Evolutionary conservation across 495 filamentous ascomycete species (phyloP).

Genomic region (Xylaria flabelliformis): DNA sequence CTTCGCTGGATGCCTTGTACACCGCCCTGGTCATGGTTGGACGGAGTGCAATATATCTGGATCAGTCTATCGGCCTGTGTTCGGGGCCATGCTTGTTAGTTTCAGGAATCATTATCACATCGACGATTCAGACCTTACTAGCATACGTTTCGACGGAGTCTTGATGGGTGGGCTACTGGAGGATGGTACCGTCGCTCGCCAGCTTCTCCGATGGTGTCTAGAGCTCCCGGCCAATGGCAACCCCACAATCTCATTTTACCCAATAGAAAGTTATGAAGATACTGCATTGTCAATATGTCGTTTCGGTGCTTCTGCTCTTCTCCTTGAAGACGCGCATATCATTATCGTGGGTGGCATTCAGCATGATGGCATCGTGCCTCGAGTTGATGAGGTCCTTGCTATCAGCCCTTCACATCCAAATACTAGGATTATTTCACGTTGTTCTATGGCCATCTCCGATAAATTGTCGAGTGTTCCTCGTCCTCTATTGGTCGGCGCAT

Average conservation of each 20-base stretch:
- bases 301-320: slow-evolving; percentile 45
- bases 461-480: slow-evolving; percentile 33
- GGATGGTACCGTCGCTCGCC: slow-evolving; percentile 63
- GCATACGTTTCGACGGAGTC: slow-evolving; percentile 55
- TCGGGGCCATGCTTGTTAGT: slow-evolving; percentile 60
- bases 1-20: slow-evolving; percentile 69
- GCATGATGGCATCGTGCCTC: slow-evolving; percentile 42
- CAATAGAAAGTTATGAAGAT: slow-evolving; percentile 14
- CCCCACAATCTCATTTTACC: slow-evolving; percentile 36
- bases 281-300: slow-evolving; percentile 35
- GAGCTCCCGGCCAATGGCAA: slow-evolving; percentile 31
- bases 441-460: slow-evolving; percentile 13
- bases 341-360: slow-evolving; percentile 59
- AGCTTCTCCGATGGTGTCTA: slow-evolving; percentile 61
- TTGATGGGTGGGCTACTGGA: slow-evolving; percentile 70
- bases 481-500: slow-evolving; percentile 73
- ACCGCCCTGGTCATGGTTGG: slow-evolving; percentile 60
- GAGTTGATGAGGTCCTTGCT: slow-evolving; percentile 42
- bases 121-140: background rate
- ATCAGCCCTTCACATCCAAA: slow-evolving; percentile 23
- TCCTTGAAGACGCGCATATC: slow-evolving; percentile 35
- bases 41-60: slow-evolving; percentile 44
- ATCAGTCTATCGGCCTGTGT: slow-evolving; percentile 57
- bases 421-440: slow-evolving; percentile 28
- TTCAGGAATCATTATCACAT: slow-evolving; percentile 16